Conservation (phyloP, 306 rosid genomes). For the Notholithocarpus densiflorus region DNA sequence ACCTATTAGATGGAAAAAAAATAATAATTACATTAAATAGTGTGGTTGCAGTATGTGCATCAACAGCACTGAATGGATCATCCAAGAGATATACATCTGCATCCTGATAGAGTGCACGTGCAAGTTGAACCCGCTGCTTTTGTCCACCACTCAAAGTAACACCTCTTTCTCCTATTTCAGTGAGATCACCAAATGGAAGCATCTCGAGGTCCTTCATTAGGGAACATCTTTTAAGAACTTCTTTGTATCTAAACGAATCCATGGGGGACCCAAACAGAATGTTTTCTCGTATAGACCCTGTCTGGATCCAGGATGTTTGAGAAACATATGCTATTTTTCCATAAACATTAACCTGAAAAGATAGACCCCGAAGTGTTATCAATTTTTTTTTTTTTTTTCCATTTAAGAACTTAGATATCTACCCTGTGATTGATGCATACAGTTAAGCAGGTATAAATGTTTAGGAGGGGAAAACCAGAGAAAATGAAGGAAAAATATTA, state of each 20-base stretch:
- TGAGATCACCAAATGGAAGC: conserved; percentile 49
- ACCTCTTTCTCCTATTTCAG: conserved; percentile 51
- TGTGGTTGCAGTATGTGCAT: conserved; percentile 52
- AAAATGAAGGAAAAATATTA: no score
- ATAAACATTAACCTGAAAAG: conserved; percentile 54
- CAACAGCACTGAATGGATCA: conserved; percentile 70
- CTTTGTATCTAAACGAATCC: conserved; percentile 60
- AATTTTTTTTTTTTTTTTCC: neutral
- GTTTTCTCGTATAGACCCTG: conserved; percentile 69
- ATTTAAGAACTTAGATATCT: neutral
- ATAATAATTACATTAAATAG: conserved; percentile 40
- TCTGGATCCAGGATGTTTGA: conserved; percentile 90
- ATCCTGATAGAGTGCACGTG: conserved; percentile 50
- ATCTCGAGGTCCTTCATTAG: conserved; percentile 47
- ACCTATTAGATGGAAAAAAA: neutral
- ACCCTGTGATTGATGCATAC: no score
- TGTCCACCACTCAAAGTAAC: conserved; percentile 58
- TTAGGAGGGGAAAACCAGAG: no score
- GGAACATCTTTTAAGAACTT: conserved; percentile 49
- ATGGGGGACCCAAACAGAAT: conserved; percentile 70
- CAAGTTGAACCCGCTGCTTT: conserved; percentile 49
- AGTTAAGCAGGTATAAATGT: no score
- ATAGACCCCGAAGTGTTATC: neutral
- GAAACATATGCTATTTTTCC: conserved; percentile 85
- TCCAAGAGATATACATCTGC: conserved; percentile 54